phyloP scores from a whole-genome alignment of 305 asterid genomes.

The Solanum hybrid region DNA sequence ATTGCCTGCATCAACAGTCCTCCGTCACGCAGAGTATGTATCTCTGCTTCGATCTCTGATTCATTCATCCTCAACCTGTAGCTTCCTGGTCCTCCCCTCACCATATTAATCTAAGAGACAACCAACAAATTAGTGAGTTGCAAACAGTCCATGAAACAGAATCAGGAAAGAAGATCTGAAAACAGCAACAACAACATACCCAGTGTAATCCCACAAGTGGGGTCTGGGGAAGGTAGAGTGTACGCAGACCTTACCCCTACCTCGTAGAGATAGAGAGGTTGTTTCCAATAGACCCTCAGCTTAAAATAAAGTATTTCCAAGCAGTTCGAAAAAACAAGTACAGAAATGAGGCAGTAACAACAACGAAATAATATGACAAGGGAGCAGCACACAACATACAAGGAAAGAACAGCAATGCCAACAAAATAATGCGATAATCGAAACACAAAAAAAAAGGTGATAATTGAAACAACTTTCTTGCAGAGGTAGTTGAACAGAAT shows the following conservation, averaged over 20 bases:
- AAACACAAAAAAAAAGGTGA: neutral
- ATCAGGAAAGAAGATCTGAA: neutral
- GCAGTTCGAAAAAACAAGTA: neutral
- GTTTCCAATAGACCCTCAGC: neutral
- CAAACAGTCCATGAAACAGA: constrained; percentile 1
- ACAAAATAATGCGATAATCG: neutral
- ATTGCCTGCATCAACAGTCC: constrained; percentile 96
- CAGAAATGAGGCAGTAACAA: neutral
- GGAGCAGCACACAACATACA: neutral
- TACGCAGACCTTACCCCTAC: neutral
- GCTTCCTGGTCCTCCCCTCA: constrained; percentile 96
- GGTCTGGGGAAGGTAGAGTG: neutral
- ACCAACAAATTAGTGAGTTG: constrained; percentile 5
- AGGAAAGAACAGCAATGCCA: neutral
- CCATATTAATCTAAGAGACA: constrained; percentile 66
- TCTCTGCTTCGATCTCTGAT: constrained; percentile 88
- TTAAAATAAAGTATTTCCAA: neutral
- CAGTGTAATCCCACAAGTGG: neutral
- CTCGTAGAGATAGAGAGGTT: neutral
- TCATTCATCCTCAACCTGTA: constrained; percentile 73
- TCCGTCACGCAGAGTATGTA: constrained; percentile 97
- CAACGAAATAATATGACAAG: neutral
- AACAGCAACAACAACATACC: neutral
- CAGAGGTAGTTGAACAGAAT: neutral
- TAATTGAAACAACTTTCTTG: neutral